These are phyloP conservation scores for Scheffersomyces cryptocercus DNA, from an alignment of 1,139 yeast species.

Conservation along the genomic window DNA sequence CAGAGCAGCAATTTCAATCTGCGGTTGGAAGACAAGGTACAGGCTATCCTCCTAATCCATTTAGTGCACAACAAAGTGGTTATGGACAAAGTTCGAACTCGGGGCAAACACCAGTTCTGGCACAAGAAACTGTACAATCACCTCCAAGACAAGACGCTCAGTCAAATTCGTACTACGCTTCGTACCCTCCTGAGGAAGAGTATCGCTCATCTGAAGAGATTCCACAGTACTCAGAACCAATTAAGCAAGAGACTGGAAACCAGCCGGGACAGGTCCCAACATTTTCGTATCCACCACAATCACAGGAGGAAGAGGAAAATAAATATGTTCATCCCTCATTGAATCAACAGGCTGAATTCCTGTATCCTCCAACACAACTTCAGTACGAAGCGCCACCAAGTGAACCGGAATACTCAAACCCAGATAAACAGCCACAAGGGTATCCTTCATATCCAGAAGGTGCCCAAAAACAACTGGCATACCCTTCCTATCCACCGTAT, in stretches of 20 bases:
- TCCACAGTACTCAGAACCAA: not conserved
- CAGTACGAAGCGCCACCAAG: not conserved
- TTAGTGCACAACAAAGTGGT: not conserved
- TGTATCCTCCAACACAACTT: not conserved
- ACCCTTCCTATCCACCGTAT: not conserved
- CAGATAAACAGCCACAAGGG: not conserved
- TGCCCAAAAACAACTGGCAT: not conserved
- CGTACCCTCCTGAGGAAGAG: not conserved
- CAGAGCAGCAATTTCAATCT: no score
- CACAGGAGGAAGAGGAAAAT: not conserved
- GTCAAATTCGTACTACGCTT: not conserved
- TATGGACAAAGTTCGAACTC: not conserved
- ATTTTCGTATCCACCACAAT: not conserved
- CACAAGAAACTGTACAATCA: not conserved
- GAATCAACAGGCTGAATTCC: not conserved
- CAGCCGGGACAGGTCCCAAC: not conserved
- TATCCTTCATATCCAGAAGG: not conserved
- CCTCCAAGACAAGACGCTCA: not conserved
- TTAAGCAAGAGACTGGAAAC: not conserved
- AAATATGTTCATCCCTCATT: not conserved
- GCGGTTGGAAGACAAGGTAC: no score
- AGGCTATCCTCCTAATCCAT: not conserved
- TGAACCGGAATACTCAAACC: not conserved
- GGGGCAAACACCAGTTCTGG: not conserved
- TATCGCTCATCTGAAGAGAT: not conserved